Evolutionary conservation across 352 stramenopile genomes (phyloP), one percentile per base, ranked within the genome.

Genomic region (Pythium brassicae): DNA sequence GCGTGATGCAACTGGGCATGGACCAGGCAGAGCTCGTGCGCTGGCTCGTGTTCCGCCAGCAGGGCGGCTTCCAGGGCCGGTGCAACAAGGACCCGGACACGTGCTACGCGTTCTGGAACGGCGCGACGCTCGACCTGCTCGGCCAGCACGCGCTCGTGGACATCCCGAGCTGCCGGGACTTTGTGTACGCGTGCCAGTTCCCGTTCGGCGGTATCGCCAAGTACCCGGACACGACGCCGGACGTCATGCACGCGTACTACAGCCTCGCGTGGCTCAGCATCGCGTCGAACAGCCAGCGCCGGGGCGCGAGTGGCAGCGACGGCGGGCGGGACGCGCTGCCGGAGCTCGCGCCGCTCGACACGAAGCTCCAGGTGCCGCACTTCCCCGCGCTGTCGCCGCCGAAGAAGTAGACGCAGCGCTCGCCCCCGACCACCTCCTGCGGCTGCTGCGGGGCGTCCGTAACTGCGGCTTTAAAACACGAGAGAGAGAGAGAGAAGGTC

Each of bases 21-120:
- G 78, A 91, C 53, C 67, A 83, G 50, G 68, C 71, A 20, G 79
- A 87, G 32, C 58, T 96, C 25, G 51, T 88, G n/a, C 72, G 80
- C 11, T 96, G 87, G 83, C 79, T 95, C 26, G 61, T 93, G 27
- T 92, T 90, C 45, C 81, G 85, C 17, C 86, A 95, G 57, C 83
- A 93, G 42, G 57, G 58, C 20, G 91, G 90, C 23, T 97, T 97
- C 63, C 85, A 97, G 45, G 90, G 91, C 8, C 81, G 91, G 2
- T 92, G 82, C 62, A 97, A 97, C 75, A 97, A 97, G 71, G 69
- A 57, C 17, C 74, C 83, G 0, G 91, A 97, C 67, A 90, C 76
- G 15, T 97, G 91, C 70, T 97, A 97, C 59, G 88, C 87, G 6
- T 97, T 97, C 62, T 97, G 91, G 90, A 83, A 96, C 53, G 91